phyloP scores from a whole-genome alignment of 1,284 basidiomycete species.

The Cutaneotrichosporon dermatis region DNA sequence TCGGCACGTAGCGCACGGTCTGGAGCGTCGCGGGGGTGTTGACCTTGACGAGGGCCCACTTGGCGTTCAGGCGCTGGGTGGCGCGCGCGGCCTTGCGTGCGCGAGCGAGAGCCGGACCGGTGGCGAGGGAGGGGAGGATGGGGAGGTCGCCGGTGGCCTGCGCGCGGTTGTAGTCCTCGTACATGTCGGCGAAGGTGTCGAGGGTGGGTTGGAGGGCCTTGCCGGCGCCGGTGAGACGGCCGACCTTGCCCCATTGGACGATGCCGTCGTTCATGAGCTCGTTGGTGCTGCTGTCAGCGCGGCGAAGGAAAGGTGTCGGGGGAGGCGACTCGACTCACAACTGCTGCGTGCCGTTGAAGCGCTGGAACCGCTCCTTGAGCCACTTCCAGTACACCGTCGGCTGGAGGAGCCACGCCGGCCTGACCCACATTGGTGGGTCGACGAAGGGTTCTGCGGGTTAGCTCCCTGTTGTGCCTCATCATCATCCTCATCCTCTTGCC shows the following conservation, averaged over 20 bases:
- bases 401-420: neutral
- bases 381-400: neutral
- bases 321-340: neutral
- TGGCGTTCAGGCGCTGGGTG: neutral
- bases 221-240: neutral
- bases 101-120: conserved; percentile 4
- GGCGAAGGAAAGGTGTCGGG: too few relatives aligned
- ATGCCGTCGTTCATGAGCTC: neutral
- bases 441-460: conserved; percentile 12
- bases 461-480: neutral
- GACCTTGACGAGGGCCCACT: conserved; percentile 3
- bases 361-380: conserved; percentile 1
- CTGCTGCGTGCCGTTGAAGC: neutral
- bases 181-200: neutral
- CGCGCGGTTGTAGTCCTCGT: conserved; percentile 12
- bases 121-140: neutral
- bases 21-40: conserved; percentile 3
- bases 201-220: neutral
- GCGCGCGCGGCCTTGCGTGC: neutral
- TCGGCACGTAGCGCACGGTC: conserved; percentile 5
- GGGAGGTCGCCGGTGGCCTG: conserved; percentile 5
- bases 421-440: conserved; percentile 9
- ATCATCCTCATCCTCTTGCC: too few relatives aligned
- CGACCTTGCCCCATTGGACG: neutral
- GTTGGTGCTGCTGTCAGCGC: neutral